phyloP scores from a whole-genome alignment of 148 eudicot species.

The Cornus florida region DNA sequence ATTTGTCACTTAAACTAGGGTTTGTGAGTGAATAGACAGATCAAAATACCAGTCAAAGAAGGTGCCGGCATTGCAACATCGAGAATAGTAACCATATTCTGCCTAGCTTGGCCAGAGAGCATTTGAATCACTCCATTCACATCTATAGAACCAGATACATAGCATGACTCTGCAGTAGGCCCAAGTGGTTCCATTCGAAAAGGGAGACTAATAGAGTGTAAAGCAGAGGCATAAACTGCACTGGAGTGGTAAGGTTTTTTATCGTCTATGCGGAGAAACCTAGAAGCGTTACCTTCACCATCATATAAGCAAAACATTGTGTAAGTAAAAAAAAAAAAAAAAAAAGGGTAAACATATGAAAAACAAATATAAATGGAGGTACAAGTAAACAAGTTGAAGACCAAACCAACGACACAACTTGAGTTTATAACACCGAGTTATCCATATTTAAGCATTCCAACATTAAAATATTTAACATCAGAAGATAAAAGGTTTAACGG shows the following conservation, averaged over 20 bases:
- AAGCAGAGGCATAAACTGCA: constrained; percentile 91
- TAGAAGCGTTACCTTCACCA: constrained; percentile 58
- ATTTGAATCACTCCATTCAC: constrained; percentile 61
- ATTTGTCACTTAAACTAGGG: neutral
- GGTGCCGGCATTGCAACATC: constrained; percentile 86
- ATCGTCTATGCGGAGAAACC: constrained; percentile 55
- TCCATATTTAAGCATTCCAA: neutral
- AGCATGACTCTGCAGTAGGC: constrained; percentile 49
- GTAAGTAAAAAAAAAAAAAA: neutral
- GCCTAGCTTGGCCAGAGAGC: constrained; percentile 69
- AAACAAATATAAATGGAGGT: neutral
- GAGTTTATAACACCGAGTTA: neutral
- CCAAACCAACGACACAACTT: neutral
- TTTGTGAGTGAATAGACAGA: constrained; percentile 1
- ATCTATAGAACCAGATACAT: constrained; percentile 55
- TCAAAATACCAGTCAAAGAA: constrained; percentile 55
- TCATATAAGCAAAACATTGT: constrained; percentile 8
- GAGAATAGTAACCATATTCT: constrained; percentile 63
- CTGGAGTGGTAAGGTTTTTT: constrained; percentile 75
- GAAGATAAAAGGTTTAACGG: neutral
- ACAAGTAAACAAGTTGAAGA: neutral
- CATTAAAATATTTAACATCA: neutral
- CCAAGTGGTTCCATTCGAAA: constrained; percentile 71
- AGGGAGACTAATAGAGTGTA: constrained; percentile 81
- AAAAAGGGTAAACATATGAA: neutral